phyloP scores from a whole-genome alignment of 129 eudicot species.

The Flaveria bidentis region DNA sequence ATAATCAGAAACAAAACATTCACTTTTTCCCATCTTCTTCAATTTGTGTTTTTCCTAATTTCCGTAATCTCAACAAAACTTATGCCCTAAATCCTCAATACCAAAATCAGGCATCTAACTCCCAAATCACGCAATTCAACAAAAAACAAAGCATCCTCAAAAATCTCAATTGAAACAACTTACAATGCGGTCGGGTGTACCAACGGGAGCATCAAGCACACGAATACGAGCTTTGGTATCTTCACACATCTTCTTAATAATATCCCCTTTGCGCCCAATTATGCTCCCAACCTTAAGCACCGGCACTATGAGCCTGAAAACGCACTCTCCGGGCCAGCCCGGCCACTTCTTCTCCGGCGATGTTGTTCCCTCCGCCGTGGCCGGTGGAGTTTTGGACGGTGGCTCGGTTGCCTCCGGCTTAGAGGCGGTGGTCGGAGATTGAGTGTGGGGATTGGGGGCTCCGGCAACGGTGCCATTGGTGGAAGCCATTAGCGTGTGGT shows the following conservation, averaged over 20 bases:
- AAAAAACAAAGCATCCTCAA: neutral
- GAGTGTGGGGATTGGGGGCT: conserved; percentile 16
- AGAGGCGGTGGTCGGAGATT: conserved; percentile 4
- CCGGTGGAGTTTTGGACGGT: neutral
- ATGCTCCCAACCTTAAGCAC: conserved; percentile 78
- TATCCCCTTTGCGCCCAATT: conserved; percentile 88
- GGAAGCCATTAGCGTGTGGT: conserved; percentile 34
- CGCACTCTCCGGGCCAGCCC: conserved; percentile 89
- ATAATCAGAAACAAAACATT: neutral
- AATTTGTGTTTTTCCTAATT: neutral
- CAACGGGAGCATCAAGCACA: conserved; percentile 66
- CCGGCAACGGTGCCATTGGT: conserved; percentile 36
- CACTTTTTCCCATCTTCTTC: neutral
- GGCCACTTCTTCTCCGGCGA: conserved; percentile 62
- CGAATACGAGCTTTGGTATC: conserved; percentile 75
- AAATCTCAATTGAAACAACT: conserved; percentile 21
- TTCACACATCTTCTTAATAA: conserved; percentile 65
- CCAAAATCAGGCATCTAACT: neutral
- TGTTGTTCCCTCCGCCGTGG: conserved; percentile 13
- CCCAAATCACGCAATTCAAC: neutral
- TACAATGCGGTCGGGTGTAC: conserved; percentile 72
- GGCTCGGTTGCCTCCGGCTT: conserved; percentile 20
- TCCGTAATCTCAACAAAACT: neutral
- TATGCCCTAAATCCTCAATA: neutral
- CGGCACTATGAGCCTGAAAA: conserved; percentile 73